Percentiles rank a stretch among this genome's conserved stretches.
Conservation (phyloP, 805 yeast genomes). For the Clavispora vitiphila region DNA sequence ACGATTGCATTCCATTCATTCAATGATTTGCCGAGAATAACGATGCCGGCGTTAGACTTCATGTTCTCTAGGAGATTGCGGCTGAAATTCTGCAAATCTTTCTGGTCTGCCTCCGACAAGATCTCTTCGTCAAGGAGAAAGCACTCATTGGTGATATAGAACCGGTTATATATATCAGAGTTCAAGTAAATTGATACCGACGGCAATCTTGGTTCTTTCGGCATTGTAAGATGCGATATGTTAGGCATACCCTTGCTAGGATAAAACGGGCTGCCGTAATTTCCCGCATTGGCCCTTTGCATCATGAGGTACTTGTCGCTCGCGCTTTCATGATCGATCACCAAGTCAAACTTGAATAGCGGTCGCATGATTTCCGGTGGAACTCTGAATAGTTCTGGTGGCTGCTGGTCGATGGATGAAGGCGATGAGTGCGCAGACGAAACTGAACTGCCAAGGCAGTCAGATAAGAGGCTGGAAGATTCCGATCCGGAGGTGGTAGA, state of each 20-base stretch:
- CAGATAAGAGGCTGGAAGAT: conserved; percentile 14
- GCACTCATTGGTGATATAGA: conserved; percentile 26
- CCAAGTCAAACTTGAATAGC: conserved; percentile 42
- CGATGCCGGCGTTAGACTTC: conserved; percentile 3
- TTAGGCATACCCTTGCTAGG: conserved; percentile 2
- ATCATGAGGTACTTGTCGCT: conserved; percentile 20
- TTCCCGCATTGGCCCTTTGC: conserved; percentile 9
- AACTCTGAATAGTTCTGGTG: conserved; percentile 41
- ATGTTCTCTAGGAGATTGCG: neutral
- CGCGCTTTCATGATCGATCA: conserved; percentile 37
- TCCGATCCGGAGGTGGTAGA: conserved; percentile 28
- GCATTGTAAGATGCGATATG: conserved; percentile 9
- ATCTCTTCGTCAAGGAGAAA: conserved; percentile 11
- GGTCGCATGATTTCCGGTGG: conserved; percentile 46
- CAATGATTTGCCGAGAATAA: conserved; percentile 40
- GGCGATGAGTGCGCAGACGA: conserved; percentile 6
- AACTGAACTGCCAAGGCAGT: conserved; percentile 13
- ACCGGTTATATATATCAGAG: conserved; percentile 21
- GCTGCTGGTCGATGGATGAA: conserved; percentile 14
- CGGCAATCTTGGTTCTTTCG: conserved; percentile 12
- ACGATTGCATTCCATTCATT: conserved; percentile 48
- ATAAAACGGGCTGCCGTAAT: conserved; percentile 5
- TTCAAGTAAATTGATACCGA: conserved; percentile 15
- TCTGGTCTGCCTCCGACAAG: conserved; percentile 4
- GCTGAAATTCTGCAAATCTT: conserved; percentile 6